A percentile compares a stretch with the other conserved stretches of the same genome.
These are phyloP conservation scores for Scheffersomyces amazonensis DNA, from an alignment of 805 yeast genomes.

Conservation along the genomic window DNA sequence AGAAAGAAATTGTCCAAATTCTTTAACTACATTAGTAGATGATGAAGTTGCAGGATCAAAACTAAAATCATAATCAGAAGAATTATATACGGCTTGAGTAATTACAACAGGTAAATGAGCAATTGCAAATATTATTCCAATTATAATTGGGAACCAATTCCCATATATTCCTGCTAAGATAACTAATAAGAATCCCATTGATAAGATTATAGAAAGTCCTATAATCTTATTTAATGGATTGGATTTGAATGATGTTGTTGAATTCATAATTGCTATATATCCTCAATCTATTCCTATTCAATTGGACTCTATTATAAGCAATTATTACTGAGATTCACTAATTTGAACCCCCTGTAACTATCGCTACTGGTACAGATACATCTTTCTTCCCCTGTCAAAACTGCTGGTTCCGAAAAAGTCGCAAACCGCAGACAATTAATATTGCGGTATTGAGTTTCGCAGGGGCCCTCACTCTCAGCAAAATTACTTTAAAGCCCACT, in stretches of 20 bases:
- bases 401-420: no score
- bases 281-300: no score
- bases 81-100: slow-evolving; percentile 26
- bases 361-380: no score
- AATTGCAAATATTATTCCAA: slow-evolving; percentile 42
- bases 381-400: no score
- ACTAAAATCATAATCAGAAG: slow-evolving; percentile 41
- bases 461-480: no score
- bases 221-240: slow-evolving; percentile 77
- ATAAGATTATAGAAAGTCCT: slow-evolving; percentile 71
- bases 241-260: slow-evolving; percentile 18
- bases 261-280: slow-evolving; percentile 13
- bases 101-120: slow-evolving; percentile 39
- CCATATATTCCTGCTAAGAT: slow-evolving; percentile 84
- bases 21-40: slow-evolving; percentile 49
- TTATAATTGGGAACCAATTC: slow-evolving; percentile 87
- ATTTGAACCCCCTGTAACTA: no score
- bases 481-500: no score
- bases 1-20: slow-evolving; percentile 75
- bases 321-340: no score
- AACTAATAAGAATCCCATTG: slow-evolving; percentile 86
- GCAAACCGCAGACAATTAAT: no score
- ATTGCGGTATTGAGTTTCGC: no score
- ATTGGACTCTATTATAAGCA: no score
- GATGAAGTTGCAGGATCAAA: slow-evolving; percentile 34